Evolutionary conservation across 306 rosid species (phyloP).

Genomic region (Boehmeria nivea): DNA sequence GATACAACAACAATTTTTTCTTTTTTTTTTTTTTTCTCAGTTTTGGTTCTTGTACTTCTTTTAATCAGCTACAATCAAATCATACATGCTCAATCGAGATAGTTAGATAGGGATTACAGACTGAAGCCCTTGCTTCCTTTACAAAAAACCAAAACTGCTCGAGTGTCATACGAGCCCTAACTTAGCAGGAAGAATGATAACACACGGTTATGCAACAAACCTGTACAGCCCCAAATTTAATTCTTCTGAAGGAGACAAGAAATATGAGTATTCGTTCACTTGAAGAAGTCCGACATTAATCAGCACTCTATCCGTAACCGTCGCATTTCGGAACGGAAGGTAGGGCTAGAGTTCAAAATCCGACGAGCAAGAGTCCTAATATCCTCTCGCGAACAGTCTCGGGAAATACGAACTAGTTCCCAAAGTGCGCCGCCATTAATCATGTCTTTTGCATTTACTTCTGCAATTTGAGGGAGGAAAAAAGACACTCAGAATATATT

Average conservation of each 20-base stretch:
- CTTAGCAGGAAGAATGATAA: not conserved
- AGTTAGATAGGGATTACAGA: constrained; percentile 17
- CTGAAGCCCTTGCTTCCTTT: constrained; percentile 37
- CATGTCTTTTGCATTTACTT: constrained; percentile 92
- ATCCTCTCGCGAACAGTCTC: constrained; percentile 96
- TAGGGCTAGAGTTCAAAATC: constrained; percentile 58
- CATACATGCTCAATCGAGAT: constrained; percentile 11
- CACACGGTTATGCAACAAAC: too few species aligned
- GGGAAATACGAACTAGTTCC: constrained; percentile 93
- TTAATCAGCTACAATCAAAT: not conserved
- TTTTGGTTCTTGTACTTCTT: not conserved
- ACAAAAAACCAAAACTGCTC: constrained; percentile 37
- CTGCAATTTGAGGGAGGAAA: constrained; percentile 34
- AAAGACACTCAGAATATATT: not conserved
- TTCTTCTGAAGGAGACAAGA: constrained; percentile 15
- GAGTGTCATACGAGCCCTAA: constrained; percentile 1
- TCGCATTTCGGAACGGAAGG: constrained; percentile 75
- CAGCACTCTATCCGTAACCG: constrained; percentile 68
- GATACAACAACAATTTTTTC: not conserved
- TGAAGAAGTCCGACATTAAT: constrained; percentile 14
- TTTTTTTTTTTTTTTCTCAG: not conserved
- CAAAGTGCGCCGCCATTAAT: constrained; percentile 95
- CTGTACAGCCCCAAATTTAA: constrained; percentile 15
- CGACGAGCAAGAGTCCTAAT: constrained; percentile 81
- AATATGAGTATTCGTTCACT: constrained; percentile 13